These are phyloP conservation scores for Botrytis hyacinthi DNA, from an alignment of 2,329 filamentous ascomycete species.

Conservation along the genomic window DNA sequence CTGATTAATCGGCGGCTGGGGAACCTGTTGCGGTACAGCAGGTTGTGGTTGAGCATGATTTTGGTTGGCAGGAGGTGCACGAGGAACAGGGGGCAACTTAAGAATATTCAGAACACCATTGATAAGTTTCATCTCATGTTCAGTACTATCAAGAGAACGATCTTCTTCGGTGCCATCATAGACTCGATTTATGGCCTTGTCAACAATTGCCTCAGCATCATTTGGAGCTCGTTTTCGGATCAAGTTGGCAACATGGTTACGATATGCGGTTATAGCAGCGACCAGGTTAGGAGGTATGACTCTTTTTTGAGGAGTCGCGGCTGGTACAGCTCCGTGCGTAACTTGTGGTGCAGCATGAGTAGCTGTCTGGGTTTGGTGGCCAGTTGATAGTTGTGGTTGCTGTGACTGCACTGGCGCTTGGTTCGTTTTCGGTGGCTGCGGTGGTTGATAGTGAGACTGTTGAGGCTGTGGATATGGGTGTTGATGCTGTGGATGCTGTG, in stretches of 20 bases:
- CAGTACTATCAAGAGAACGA: conserved; percentile 29
- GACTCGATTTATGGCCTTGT: conserved; percentile 36
- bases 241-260: conserved; percentile 25
- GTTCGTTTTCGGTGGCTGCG: conserved; percentile 14
- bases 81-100: conserved; percentile 11
- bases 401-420: background rate
- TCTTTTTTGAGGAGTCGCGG: background rate
- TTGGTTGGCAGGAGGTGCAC: background rate
- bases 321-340: background rate
- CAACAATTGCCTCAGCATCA: conserved; percentile 35
- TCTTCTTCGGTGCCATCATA: conserved; percentile 30
- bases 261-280: conserved; percentile 33
- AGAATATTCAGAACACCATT: conserved; percentile 23
- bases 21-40: conserved; percentile 19
- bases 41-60: conserved; percentile 18
- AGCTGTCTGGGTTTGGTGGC: conserved; percentile 7
- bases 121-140: conserved; percentile 33
- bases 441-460: conserved; percentile 22
- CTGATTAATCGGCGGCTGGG: conserved; percentile 28
- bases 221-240: conserved; percentile 25
- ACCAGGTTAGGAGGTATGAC: background rate
- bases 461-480: conserved; percentile 13
- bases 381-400: conserved; percentile 1
- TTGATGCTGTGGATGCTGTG: conserved; percentile 18
- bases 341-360: background rate